phyloP scores from a whole-genome alignment of 2,329 filamentous ascomycete genomes.

The Aureobasidium pullulans region DNA sequence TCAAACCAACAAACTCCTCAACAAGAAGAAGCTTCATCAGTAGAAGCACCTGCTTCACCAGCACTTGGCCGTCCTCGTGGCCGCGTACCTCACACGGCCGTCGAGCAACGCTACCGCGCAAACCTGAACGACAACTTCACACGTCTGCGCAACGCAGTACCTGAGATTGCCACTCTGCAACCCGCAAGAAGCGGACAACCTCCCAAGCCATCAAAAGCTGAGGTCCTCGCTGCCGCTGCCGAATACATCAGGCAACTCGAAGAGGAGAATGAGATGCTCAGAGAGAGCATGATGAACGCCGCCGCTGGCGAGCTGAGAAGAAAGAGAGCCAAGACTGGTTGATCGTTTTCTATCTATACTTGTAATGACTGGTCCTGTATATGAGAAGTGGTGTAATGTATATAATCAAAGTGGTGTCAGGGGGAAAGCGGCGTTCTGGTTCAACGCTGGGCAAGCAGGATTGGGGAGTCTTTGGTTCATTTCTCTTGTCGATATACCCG shows the following conservation, averaged over 20 bases:
- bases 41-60: neutral
- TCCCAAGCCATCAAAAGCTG: conserved; percentile 3
- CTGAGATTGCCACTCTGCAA: neutral
- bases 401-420: neutral
- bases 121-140: conserved; percentile 5
- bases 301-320: neutral
- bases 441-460: neutral
- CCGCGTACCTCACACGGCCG: neutral
- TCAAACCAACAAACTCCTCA: neutral
- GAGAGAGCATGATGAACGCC: conserved; percentile 2
- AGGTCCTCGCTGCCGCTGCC: conserved; percentile 2
- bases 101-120: conserved; percentile 11
- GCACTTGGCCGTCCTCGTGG: neutral
- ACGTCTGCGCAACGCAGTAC: neutral
- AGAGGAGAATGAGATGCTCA: conserved; percentile 9
- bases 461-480: neutral
- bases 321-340: conserved; percentile 5
- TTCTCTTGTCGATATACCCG: neutral
- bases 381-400: neutral
- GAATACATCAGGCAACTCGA: conserved; percentile 12
- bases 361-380: neutral
- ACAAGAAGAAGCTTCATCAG: neutral
- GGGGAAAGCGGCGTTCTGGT: neutral
- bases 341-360: neutral
- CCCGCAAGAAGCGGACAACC: conserved; percentile 5